Percentiles rank a stretch among this genome's conserved stretches.
phyloP scores from a whole-genome alignment of 495 filamentous ascomycete genomes.

The Daldinia vernicosa region DNA sequence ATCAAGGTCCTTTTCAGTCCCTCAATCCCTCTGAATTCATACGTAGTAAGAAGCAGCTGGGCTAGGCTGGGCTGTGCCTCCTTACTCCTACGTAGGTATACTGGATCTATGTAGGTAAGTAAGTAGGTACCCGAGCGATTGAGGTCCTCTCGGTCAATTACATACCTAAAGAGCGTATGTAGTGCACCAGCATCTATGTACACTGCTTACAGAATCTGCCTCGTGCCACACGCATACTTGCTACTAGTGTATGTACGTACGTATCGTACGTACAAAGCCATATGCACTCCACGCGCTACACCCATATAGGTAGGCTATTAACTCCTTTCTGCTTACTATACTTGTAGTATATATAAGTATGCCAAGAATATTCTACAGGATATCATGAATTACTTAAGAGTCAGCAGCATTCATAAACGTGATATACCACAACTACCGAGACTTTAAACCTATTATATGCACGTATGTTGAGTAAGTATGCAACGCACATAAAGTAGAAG shows the following conservation, averaged over 20 bases:
- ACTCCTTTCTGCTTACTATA: slow-evolving; percentile 42
- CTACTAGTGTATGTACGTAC: background rate
- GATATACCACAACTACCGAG: slow-evolving; percentile 37
- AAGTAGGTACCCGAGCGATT: slow-evolving; percentile 5
- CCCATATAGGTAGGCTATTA: slow-evolving; percentile 28
- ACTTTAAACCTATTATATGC: slow-evolving; percentile 11
- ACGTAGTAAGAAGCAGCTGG: background rate
- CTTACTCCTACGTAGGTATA: background rate
- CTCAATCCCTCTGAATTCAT: background rate
- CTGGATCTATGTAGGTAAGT: background rate
- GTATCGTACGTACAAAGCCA: slow-evolving; percentile 1
- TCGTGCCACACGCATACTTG: background rate
- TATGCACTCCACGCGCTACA: slow-evolving; percentile 17
- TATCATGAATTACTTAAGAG: slow-evolving; percentile 18
- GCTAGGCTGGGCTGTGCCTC: slow-evolving; percentile 1
- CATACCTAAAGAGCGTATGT: slow-evolving; percentile 12
- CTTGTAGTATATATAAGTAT: slow-evolving; percentile 21
- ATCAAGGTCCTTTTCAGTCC: background rate
- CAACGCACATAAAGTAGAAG: background rate
- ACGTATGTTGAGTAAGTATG: slow-evolving; percentile 16
- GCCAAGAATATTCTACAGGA: slow-evolving; percentile 23
- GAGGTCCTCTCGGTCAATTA: slow-evolving; percentile 27
- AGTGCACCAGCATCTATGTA: slow-evolving; percentile 5
- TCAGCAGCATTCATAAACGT: slow-evolving; percentile 27
- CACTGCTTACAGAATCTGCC: slow-evolving; percentile 8